Percentiles rank a stretch among this genome's conserved stretches.
Evolutionary conservation across 176 grass and related monocot species (phyloP).

Genomic region (Secale cereale): DNA sequence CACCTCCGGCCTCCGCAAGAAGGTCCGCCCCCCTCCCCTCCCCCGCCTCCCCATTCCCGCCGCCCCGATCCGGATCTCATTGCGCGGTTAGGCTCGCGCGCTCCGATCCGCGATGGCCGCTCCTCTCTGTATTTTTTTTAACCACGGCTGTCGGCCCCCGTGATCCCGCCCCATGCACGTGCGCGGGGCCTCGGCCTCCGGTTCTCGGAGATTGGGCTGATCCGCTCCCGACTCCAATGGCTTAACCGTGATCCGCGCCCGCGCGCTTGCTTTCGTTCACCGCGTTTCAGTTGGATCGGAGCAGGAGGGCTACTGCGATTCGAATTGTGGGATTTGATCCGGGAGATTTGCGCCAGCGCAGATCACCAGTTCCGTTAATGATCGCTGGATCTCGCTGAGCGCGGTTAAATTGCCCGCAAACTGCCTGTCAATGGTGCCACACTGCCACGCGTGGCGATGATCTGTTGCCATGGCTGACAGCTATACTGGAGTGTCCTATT

Average conservation of each 20-base stretch:
- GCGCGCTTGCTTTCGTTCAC: background rate
- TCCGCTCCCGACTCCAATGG: background rate
- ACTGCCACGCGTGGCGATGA: background rate
- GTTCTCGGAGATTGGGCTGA: background rate
- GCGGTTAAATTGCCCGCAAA: background rate
- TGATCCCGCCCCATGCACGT: conserved; percentile 20
- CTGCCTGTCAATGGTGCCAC: background rate
- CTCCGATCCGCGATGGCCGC: conserved; percentile 28
- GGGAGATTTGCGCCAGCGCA: background rate
- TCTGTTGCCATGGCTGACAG: background rate
- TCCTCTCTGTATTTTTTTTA: background rate
- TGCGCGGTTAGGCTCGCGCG: background rate
- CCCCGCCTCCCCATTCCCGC: background rate
- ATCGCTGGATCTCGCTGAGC: conserved; percentile 19
- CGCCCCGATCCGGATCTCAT: background rate
- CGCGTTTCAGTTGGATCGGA: background rate
- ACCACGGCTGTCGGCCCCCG: background rate
- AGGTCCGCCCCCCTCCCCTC: conserved; percentile 36
- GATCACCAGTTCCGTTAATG: background rate
- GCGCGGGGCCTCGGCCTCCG: background rate
- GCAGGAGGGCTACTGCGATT: background rate
- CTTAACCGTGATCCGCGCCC: background rate
- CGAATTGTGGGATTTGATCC: conserved; percentile 7
- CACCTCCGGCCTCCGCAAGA: conserved; percentile 95
- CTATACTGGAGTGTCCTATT: background rate